These are phyloP conservation scores for Calonectria henricotiae DNA, from an alignment of 2,329 filamentous ascomycete species.

Conservation along the genomic window DNA sequence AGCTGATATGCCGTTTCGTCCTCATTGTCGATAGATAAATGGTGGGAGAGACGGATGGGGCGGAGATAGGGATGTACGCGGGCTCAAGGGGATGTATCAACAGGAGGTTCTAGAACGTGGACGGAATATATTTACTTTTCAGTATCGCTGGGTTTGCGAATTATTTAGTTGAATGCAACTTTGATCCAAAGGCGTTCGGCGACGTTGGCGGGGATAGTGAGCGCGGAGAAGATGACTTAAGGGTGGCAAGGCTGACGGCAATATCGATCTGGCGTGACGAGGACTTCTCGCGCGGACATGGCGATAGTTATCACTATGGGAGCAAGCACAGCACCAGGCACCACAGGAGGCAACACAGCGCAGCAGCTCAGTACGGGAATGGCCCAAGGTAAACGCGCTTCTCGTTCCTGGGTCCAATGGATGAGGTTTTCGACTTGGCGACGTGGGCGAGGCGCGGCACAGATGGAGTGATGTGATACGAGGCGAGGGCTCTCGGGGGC, in stretches of 20 bases:
- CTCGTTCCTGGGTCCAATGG: slow-evolving; percentile 19
- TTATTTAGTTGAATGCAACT: background rate
- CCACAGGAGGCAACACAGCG: background rate
- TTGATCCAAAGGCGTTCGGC: slow-evolving; percentile 6
- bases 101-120: slow-evolving; percentile 5
- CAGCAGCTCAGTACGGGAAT: background rate
- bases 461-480: slow-evolving; percentile 22
- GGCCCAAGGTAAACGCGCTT: slow-evolving; percentile 17
- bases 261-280: slow-evolving; percentile 29
- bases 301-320: slow-evolving; percentile 28
- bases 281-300: slow-evolving; percentile 33
- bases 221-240: slow-evolving; percentile 9
- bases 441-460: slow-evolving; percentile 23
- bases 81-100: slow-evolving; percentile 1
- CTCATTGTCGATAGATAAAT: slow-evolving; percentile 51
- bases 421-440: slow-evolving; percentile 7
- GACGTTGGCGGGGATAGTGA: slow-evolving; percentile 17
- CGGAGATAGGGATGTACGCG: background rate
- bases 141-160: background rate
- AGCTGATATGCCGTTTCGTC: slow-evolving; percentile 55
- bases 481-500: slow-evolving; percentile 20
- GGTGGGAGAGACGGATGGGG: background rate
- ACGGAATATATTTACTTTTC: background rate
- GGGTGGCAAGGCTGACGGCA: slow-evolving; percentile 28
- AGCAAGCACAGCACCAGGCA: background rate